phyloP scores from a whole-genome alignment of 768 basidiomycete genomes.

The Tricholoma sp. region DNA sequence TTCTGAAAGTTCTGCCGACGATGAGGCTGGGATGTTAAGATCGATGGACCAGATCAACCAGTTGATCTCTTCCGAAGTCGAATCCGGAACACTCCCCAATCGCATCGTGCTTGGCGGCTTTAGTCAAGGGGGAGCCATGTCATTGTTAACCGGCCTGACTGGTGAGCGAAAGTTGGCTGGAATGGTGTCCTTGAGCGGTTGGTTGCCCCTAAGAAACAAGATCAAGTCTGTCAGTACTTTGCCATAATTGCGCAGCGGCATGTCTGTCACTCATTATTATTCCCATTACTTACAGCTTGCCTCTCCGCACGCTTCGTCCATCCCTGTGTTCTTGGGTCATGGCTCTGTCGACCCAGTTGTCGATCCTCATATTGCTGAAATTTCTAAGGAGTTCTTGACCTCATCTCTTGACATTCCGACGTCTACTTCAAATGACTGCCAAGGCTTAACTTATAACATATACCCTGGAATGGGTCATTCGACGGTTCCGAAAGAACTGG shows the following conservation, averaged over 20 bases:
- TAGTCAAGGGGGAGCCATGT: conserved; percentile 79
- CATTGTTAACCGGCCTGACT: conserved; percentile 70
- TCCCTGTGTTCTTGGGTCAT: conserved; percentile 86
- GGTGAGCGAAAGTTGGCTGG: conserved; percentile 67
- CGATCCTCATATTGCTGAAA: conserved; percentile 43
- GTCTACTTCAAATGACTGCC: conserved; percentile 31
- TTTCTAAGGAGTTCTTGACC: conserved; percentile 55
- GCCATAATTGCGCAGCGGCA: not conserved
- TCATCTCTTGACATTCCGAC: conserved; percentile 45
- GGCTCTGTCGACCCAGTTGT: conserved; percentile 77
- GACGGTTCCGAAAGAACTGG: conserved; percentile 57
- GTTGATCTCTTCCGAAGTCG: conserved; percentile 71
- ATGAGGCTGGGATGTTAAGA: conserved; percentile 69
- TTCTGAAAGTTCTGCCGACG: conserved; percentile 57
- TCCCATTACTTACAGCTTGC: conserved; percentile 42
- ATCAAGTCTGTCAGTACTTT: conserved; percentile 53
- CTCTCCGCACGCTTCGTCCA: conserved; percentile 49
- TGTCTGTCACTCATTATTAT: not conserved
- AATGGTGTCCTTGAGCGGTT: conserved; percentile 68
- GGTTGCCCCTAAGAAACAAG: conserved; percentile 64
- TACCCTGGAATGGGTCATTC: conserved; percentile 70
- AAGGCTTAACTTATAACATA: conserved; percentile 61
- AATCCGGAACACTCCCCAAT: conserved; percentile 57
- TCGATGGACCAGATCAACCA: conserved; percentile 57
- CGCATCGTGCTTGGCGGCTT: conserved; percentile 90